Base-by-base conservation (phyloP, 192 early-diverging fungal genomes). In the Backusella liffmaniae region DNA sequence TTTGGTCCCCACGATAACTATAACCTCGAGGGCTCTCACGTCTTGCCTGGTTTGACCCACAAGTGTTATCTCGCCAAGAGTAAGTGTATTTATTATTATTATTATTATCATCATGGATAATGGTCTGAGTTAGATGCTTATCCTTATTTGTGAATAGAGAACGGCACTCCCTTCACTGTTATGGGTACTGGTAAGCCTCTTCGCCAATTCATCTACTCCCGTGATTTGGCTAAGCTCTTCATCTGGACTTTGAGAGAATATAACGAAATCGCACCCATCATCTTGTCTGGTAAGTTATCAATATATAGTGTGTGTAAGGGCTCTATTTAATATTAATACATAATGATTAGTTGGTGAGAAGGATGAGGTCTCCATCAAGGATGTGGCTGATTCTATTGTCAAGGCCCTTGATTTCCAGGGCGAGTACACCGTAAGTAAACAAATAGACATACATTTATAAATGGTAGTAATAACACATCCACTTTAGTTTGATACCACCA, bases 1-100 rank as follows among this genome's bases (percentile, higher is more conserved):
- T 95, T 93, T 76, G 94, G 94, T 70, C 91, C 92, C 65, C 84
- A 93, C 73, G 94, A 95, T 74, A 94, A 94, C 85, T 95, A 88
- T 73, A 76, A 90, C 76, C 84, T 95, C 56, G 89, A 94, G 73
- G 92, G 92, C 83, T 91, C 92, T 15, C 92, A 94, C 68, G 92
- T 94, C 23, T 88, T 94, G 70, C 93, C 93, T 32, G 92, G 91
- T 26, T 83, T 94, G 75, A 89, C 91, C 37, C 93, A 94, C 84
- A 94, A 93, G 83, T 94, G 93, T 84, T 91, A 91, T 75, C 79
- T 94, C 68, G 93, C 93, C 36, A 92, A 94, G 81, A 83, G 91
- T 92, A 73, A 71, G 85, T 83, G 4, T 44, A 26, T 32, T n/a
- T 18, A 41, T 6, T 71, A 32, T 32, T 30, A 30, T 30, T 30